Evolutionary conservation across 495 filamentous ascomycete genomes (phyloP), one percentile per base, ranked within the genome.

Genomic region (Trichoderma gamsii): DNA sequence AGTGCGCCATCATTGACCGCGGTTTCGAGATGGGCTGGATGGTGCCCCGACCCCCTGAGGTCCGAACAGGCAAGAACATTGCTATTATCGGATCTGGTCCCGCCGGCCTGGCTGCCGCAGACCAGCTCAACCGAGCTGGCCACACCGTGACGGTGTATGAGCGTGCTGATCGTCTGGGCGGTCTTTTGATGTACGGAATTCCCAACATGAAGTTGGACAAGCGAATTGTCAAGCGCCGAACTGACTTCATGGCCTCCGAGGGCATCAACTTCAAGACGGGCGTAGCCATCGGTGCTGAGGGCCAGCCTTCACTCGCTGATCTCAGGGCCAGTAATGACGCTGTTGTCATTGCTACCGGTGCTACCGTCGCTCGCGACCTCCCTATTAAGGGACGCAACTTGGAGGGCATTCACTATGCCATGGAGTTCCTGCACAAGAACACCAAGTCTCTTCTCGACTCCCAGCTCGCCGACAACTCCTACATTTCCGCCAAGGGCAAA

Each of bases 191-290:
- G 95, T 88, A 99, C 76, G 95, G 95, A 71, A 99, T 99, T 70
- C 95, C 95, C 63, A 99, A 99, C 85, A 99, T 99, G 95, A 99
- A 99, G 84, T 89, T 99, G 38, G 95, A 99, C 85, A 99, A 99
- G 86, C 92, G 91, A 75, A 86, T 99, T 68, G 95, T 99, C 64
- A 92, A 98, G 84, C 91, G 95, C 64, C 90, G 95, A 74, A 92
- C 95, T 25, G 90, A 99, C 79, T 90, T 99, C 79, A 97, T 99
- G 93, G 90, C 90, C 66, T 88, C 87, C 13, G 95, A 99, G 79
- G 96, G 95, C 43, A 79, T 98, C 75, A 83, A 87, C 66, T 97
- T 96, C 76, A 87, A 90, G 73, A 90, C 92, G 35, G 85, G 88
- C 71, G 85, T 89, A 59, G 77, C 88, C 35, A 84, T 99, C 71